Percentiles rank a stretch among this genome's conserved stretches.
These are phyloP conservation scores for Fusarium annulatum DNA, from an alignment of 2,329 filamentous ascomycete genomes.

Conservation along the genomic window DNA sequence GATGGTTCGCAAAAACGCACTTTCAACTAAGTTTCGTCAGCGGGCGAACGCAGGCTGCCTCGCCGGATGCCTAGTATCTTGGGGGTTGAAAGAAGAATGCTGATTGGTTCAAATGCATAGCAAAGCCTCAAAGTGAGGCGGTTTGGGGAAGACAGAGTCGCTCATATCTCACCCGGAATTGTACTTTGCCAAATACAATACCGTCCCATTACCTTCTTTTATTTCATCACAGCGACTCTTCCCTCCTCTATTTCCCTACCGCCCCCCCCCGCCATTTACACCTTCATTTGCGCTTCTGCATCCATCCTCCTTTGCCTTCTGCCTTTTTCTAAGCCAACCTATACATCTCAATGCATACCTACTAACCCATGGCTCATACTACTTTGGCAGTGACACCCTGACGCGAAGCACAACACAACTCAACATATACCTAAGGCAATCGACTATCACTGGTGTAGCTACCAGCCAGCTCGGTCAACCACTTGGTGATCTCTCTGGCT, in stretches of 20 bases:
- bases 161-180: slow-evolving; percentile 4
- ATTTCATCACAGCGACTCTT: slow-evolving; percentile 15
- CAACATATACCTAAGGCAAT: background rate
- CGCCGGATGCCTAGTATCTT: slow-evolving; percentile 26
- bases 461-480: slow-evolving; percentile 6
- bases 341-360: background rate
- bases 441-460: background rate
- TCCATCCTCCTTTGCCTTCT: slow-evolving; percentile 18
- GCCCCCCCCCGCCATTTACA: slow-evolving; percentile 5
- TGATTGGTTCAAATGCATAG: slow-evolving; percentile 18
- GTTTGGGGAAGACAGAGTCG: slow-evolving; percentile 11
- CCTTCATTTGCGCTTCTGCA: slow-evolving; percentile 6
- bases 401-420: slow-evolving; percentile 4
- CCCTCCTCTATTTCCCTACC: slow-evolving; percentile 7
- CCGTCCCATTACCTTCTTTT: background rate
- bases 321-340: background rate
- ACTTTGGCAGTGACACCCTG: slow-evolving; percentile 5
- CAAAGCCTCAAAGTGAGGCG: slow-evolving; percentile 38
- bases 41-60: slow-evolving; percentile 33
- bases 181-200: background rate
- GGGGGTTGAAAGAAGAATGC: slow-evolving; percentile 29
- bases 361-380: slow-evolving; percentile 10
- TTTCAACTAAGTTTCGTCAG: background rate
- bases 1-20: slow-evolving; percentile 28
- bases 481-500: background rate